Base-by-base conservation (phyloP, 1,284 basidiomycete species). In the Leccinum ponderosum region DNA sequence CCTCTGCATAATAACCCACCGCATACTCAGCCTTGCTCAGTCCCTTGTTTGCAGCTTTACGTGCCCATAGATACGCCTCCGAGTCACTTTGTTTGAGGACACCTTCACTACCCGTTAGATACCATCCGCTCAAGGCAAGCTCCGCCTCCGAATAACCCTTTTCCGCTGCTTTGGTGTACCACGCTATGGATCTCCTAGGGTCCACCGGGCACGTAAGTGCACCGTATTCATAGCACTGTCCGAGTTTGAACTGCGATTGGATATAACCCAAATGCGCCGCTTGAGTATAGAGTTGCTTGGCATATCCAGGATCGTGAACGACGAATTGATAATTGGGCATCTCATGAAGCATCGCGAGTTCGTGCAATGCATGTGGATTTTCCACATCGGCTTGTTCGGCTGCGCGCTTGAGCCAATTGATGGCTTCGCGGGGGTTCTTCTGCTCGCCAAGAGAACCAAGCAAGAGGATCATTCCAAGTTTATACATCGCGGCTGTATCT, bases 401-500 rank as follows among this genome's bases (percentile, higher is more conserved):
- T 1, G 97, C 97, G 20, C 96, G 86, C 65, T 92, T 91, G 50
- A 99, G 82, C 97, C 97, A 99, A 54, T 90, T 91, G 62, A 97
- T 87, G 6, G 95, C 95, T 74, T 99, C 97, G 53, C 95, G 87
- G 1, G 90, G 87, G 70, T 97, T 98, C 62, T 86, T 87, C 56
- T 84, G 87, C 73, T 97, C 94, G 15, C 89, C 92, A 25, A 98
- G 82, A 27, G 89, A 77, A 3, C 96, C 97, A 53, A 93, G 87
- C 15, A 99, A 82, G 51, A 98, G 82, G 63, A 98, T 94, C 90
- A 98, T 95, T 14, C 95, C 96, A 14, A 99, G 86, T 77, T 99
- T 99, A 82, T 98, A 99, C 97, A 99, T 99, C 2, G 96, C 97
- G 47, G 97, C 90, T 0, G 96, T 98, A 75, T 99, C 97, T 35